Conservation (phyloP, 2,329 filamentous ascomycete genomes). For the Pyrenophora graminea region DNA sequence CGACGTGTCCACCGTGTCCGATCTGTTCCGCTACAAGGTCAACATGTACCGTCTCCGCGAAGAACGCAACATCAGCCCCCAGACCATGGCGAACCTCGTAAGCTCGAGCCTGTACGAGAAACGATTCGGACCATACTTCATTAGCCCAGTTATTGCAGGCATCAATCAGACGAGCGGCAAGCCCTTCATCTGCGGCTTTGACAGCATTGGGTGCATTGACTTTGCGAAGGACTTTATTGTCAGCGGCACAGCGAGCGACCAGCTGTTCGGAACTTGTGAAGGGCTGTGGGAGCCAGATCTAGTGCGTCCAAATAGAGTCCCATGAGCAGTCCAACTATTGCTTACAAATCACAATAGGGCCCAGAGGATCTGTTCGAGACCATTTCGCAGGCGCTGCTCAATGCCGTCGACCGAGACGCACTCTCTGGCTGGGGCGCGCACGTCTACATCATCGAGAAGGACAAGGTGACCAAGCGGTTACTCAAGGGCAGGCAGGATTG, state of each 20-base stretch:
- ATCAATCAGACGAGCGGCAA: constrained; percentile 91
- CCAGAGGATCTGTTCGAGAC: constrained; percentile 98
- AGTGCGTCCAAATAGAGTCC: constrained; percentile 54
- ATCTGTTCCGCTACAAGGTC: constrained; percentile 99
- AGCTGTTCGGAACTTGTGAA: constrained; percentile 98
- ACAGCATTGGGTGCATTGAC: constrained; percentile 99
- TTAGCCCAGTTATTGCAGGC: constrained; percentile 90
- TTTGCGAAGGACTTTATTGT: constrained; percentile 99
- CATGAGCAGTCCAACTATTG: not conserved
- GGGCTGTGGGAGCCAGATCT: constrained; percentile 96
- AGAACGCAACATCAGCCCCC: constrained; percentile 92
- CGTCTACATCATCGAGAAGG: constrained; percentile 99
- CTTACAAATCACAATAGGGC: constrained; percentile 55
- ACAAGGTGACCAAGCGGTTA: constrained; percentile 98
- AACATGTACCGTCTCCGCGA: constrained; percentile 99
- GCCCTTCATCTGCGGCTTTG: constrained; percentile 98
- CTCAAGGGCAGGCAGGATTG: constrained; percentile 93
- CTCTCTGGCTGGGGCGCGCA: constrained; percentile 97
- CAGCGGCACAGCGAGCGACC: constrained; percentile 91
- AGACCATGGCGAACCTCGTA: constrained; percentile 96
- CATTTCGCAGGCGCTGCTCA: constrained; percentile 92
- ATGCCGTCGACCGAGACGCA: constrained; percentile 94
- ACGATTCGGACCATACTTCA: constrained; percentile 95
- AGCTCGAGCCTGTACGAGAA: constrained; percentile 84
- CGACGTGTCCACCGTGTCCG: constrained; percentile 90